Evolutionary conservation across 2,329 filamentous ascomycete species (phyloP), one percentile per base, ranked within the genome.

Genomic region (Venturia pyrina): DNA sequence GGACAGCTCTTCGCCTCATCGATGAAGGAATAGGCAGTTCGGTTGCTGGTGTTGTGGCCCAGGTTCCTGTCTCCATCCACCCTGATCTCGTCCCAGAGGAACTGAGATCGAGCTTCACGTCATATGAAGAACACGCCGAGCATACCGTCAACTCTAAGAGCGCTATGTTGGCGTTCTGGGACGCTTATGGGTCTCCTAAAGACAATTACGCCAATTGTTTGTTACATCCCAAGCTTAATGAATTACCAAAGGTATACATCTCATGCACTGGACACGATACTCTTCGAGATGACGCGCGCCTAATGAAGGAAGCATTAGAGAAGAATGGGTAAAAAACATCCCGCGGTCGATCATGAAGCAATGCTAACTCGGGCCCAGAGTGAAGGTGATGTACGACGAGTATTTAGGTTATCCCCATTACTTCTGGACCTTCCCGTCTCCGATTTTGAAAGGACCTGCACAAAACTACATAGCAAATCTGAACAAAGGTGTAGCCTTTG

Each of bases 31-130:
- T 72, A 6, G 72, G 71, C 28, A 70, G 73, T 34, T 68, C 70
- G 1, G 66, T 79, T n/a, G 72, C 74, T n/a, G 78, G 78, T 32
- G 72, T 79, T 3, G 68, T 77, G 3, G 74, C 74, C 1, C 67
- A 77, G 21, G 74, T 76, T 6, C 78, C 78, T 7, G 71, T 70
- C 3, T 75, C 76, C 0, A 68, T 77, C 5, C 76, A 78, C 65
- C 75, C 71, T 8, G 72, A 76, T 53, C 71, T 70, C 41, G 72
- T 78, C 11, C 77, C 78, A 0, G 73, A 69, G 5, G 69, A 72
- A n/a, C 69, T 76, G 53, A 74, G 73, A 64, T 63, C 68, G 4
- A 71, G 70, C 34, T 78, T 73, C 64, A 77, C 71, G 5, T 70
- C 75, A 3, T 76, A 74, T 65, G 68, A 73, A 13, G 75, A 78